Base-by-base conservation (phyloP, 352 stramenopile genomes). In the Phytophthora hibernalis region DNA sequence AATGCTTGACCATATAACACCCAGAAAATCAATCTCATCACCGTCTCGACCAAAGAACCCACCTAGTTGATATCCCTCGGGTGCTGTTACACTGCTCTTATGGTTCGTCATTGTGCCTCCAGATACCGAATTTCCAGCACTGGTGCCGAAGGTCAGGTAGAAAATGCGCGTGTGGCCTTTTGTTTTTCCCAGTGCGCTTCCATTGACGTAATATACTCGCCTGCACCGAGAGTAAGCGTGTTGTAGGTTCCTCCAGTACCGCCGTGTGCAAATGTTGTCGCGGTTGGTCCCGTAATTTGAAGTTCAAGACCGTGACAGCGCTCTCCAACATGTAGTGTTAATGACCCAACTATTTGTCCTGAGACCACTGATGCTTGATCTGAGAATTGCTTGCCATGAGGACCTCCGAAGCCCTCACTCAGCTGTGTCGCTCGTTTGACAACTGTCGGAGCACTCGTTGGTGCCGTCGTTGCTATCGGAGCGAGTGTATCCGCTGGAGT, bases 1-100 rank as follows among this genome's bases (percentile, higher is more conserved):
- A 40, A 66, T 60, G 35, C 58, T 66, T 22, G 58, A 53, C 58
- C 58, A 66, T 8, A 66, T 37, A 21, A 44, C 50, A 21, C 59
- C 59, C 16, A 67, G 9, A 31, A 51, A 30, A 20, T 67, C 59
- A 35, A 67, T 54, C 21, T 67, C 50, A 11, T 61, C 24, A 1
- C 47, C 59, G 21, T 43, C 49, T 31, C 40, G 49, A 33, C 59
- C 59, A 13, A 55, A 53, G 37, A 67, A 67, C 9, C 50, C 50
- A 13, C 59, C 45, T 4, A 67, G 26, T 26, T 67, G 50, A 38
- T 55, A 67, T 1, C 59, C 50, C 9, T 67, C 59, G 11, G 50
- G 20, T 47, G 37, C 37, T 20, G 37, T 43, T 16, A 18, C 13
- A 43, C 16, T 43, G 15, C 13, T 8, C 15, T 21, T 21, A 3